Percentiles rank a stretch among this genome's conserved stretches.
Conservation (phyloP, 1,284 basidiomycete genomes). For the Malassezia equina region DNA sequence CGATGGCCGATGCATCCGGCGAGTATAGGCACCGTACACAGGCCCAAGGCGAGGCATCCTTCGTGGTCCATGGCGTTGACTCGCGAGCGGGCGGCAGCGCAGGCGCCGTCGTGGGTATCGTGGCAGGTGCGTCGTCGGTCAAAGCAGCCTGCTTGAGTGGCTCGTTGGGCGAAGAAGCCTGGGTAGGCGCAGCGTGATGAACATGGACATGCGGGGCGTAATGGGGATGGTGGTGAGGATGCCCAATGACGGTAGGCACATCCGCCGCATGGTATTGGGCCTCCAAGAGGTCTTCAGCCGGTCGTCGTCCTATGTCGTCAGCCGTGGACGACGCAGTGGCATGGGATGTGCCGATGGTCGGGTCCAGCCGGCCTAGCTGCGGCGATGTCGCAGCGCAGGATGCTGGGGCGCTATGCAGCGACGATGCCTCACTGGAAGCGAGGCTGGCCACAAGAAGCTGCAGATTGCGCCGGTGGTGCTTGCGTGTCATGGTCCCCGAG, state of each 20-base stretch:
- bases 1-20: constrained; percentile 6
- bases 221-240: neutral
- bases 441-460: neutral
- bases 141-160: neutral
- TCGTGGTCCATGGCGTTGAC: neutral
- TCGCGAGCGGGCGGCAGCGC: neutral
- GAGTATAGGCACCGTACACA: neutral
- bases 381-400: neutral
- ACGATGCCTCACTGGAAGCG: neutral
- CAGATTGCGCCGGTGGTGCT: neutral
- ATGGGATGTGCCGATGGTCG: neutral
- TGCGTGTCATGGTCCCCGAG: neutral
- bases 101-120: neutral
- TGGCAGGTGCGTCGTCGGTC: neutral
- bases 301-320: neutral
- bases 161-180: neutral
- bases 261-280: constrained; percentile 6
- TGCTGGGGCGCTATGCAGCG: neutral
- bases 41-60: neutral
- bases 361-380: neutral
- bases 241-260: neutral
- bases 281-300: constrained; percentile 11
- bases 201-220: neutral
- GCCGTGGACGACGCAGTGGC: neutral
- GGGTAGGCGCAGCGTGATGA: neutral